Evolutionary conservation across 371 early-diverging fungal species (phyloP), one percentile per base, ranked within the genome.

Genomic region (Lichtheimia ornata): DNA sequence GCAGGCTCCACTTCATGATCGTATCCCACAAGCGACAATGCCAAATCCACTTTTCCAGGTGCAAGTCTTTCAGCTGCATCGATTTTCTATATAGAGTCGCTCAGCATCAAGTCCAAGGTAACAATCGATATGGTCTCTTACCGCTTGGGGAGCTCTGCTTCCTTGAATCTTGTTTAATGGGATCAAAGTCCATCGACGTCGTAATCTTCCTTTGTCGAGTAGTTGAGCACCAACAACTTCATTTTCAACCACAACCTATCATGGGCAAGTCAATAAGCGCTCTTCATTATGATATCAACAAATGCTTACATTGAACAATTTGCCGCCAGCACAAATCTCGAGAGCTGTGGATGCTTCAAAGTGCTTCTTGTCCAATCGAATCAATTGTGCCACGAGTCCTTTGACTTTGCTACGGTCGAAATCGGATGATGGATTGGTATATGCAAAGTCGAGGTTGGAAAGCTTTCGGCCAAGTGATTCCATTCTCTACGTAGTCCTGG

Each of bases 121-220:
- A n/a, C n/a, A n/a, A 14, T 14, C 7, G 27, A 35, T 50, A 45
- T 50, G 2, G 12, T 50, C 24, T n/a, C 14, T 12, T 64, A 89
- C 86, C 76, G 89, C 84, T 5, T 89, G 85, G 7, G 87, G 77
- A 12, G 89, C 78, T 56, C 61, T 79, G 58, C 77, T 84, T 0
- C 90, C 82, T 24, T 79, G 74, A 49, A 99, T 98, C 71, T 97
- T 97, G 86, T 96, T 97, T 11, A 99, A 78, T 6, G 99, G 99
- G 61, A 99, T 97, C 28, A 99, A 83, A 5, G 96, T 97, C 35
- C 95, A 91, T n/a, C 96, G 88, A 50, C 88, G 89, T 50, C 86
- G 83, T 6, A 98, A 77, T 47, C 76, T 81, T 13, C 95, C 94
- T 15, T 84, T 76, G 53, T 95, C 87, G 20, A 99, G 75, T 22